Percentiles rank a stretch among this genome's conserved stretches.
Evolutionary conservation across 2,329 filamentous ascomycete genomes (phyloP).

Genomic region (Fusarium nisikadoi): DNA sequence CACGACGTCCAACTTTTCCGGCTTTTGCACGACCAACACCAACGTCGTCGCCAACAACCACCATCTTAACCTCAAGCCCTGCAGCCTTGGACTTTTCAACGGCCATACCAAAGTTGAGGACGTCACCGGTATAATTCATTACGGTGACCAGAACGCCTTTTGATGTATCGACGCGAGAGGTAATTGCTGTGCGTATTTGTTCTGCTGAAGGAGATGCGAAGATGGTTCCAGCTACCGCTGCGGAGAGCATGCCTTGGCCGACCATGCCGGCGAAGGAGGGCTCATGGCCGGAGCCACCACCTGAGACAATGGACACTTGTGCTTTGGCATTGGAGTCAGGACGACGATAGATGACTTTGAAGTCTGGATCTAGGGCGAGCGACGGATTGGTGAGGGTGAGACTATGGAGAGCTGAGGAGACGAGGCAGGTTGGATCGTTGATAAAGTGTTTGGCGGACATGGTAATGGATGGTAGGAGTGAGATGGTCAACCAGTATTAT

Average conservation of each 20-base stretch:
- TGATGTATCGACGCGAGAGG: constrained; percentile 74
- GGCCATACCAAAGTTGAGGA: constrained; percentile 93
- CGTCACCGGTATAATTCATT: constrained; percentile 94
- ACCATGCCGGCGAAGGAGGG: constrained; percentile 89
- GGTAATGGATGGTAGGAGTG: constrained; percentile 11
- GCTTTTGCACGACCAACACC: constrained; percentile 83
- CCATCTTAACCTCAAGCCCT: constrained; percentile 84
- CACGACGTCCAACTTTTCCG: constrained; percentile 91
- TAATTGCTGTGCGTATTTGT: constrained; percentile 82
- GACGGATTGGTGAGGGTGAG: constrained; percentile 87
- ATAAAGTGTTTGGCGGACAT: constrained; percentile 85
- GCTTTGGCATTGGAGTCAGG: constrained; percentile 58
- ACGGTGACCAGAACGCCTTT: constrained; percentile 88
- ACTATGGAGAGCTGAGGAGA: constrained; percentile 78
- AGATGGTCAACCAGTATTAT: constrained; percentile 7
- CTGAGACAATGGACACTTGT: constrained; percentile 85
- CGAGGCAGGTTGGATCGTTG: constrained; percentile 82
- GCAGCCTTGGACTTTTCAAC: constrained; percentile 90
- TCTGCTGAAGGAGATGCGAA: constrained; percentile 85
- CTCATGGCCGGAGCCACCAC: constrained; percentile 91
- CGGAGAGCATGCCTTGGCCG: constrained; percentile 81
- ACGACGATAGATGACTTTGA: constrained; percentile 86
- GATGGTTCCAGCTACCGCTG: constrained; percentile 86
- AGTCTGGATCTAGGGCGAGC: constrained; percentile 77
- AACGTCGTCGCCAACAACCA: constrained; percentile 91